phyloP scores from a whole-genome alignment of 2,329 filamentous ascomycete genomes.

The Aureobasidium sp. region DNA sequence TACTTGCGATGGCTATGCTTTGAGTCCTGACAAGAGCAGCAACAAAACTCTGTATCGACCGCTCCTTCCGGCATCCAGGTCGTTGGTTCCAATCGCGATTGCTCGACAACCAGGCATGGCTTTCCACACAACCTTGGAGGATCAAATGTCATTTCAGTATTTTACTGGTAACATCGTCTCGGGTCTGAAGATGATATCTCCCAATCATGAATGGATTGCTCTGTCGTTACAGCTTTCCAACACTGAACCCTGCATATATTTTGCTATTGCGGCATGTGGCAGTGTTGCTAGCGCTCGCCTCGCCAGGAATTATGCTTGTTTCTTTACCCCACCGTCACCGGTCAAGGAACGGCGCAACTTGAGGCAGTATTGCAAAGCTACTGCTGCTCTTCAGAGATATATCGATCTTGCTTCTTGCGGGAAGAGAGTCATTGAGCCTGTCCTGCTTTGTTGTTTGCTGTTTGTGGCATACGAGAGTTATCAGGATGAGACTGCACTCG shows the following conservation, averaged over 20 bases:
- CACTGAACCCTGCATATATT: neutral
- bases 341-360: neutral
- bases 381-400: neutral
- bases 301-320: neutral
- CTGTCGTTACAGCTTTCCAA: neutral
- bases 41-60: neutral
- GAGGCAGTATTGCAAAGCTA: conserved; percentile 6
- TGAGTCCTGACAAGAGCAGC: neutral
- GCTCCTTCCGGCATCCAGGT: neutral
- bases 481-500: neutral
- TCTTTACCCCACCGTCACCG: neutral
- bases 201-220: conserved; percentile 1
- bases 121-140: neutral
- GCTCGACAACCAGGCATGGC: neutral
- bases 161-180: neutral
- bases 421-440: neutral
- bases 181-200: neutral
- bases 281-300: neutral
- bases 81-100: neutral
- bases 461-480: conserved; percentile 5
- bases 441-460: neutral
- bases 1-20: neutral
- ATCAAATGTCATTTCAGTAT: neutral
- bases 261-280: neutral
- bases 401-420: neutral